Evolutionary conservation across 352 stramenopile genomes (phyloP).

Genomic region (Globisporangium splendens): DNA sequence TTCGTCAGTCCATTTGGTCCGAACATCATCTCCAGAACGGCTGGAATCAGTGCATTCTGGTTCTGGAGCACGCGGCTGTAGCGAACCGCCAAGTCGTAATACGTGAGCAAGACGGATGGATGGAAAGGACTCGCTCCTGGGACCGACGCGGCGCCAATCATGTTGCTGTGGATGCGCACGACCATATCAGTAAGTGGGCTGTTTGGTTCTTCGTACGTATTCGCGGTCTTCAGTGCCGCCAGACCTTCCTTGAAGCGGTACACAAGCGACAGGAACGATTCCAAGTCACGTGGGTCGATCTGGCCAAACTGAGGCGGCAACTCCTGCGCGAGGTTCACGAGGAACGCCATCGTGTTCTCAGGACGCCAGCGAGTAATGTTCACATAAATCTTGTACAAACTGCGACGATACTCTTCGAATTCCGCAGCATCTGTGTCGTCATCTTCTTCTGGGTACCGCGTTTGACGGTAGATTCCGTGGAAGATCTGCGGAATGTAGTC

Average conservation of each 20-base stretch:
- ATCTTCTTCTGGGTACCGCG: constrained; percentile 72
- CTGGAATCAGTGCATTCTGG: constrained; percentile 55
- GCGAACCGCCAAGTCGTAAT: constrained; percentile 79
- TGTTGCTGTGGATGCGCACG: constrained; percentile 61
- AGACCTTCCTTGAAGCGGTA: constrained; percentile 85
- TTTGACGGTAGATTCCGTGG: constrained; percentile 81
- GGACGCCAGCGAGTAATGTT: constrained; percentile 78
- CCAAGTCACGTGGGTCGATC: constrained; percentile 55
- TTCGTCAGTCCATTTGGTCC: constrained; percentile 68
- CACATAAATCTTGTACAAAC: constrained; percentile 85
- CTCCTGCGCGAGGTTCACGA: constrained; percentile 57
- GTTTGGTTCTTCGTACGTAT: constrained; percentile 57
- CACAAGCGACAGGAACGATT: constrained; percentile 80
- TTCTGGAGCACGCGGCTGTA: constrained; percentile 75
- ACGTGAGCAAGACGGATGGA: constrained; percentile 62
- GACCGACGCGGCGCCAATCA: constrained; percentile 35
- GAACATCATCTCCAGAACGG: constrained; percentile 84
- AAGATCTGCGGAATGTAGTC: constrained; percentile 76
- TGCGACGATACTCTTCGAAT: constrained; percentile 82
- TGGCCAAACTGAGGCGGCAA: constrained; percentile 47
- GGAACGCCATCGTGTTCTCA: constrained; percentile 63
- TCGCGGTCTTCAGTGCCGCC: constrained; percentile 51
- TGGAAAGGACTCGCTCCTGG: constrained; percentile 27
- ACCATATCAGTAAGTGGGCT: constrained; percentile 67
- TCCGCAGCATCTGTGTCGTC: constrained; percentile 73